Conservation (phyloP, 148 eudicot species). For the Rhododendron kiyosumense region DNA sequence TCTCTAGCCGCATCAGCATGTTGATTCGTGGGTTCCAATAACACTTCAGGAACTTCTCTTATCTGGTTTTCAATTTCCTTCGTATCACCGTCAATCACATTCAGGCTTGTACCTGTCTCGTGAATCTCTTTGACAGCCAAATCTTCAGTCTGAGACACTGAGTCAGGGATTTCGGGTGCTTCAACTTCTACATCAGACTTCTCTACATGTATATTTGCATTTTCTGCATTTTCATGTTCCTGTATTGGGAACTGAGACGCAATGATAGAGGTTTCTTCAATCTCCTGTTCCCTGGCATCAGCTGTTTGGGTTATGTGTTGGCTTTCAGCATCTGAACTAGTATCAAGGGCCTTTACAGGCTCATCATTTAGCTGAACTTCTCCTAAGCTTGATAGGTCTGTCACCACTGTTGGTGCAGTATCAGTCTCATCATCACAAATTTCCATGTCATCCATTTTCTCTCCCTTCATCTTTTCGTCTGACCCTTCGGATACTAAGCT, state of each 20-base stretch:
- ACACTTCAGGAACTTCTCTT: neutral
- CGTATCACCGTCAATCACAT: neutral
- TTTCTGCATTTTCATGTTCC: constrained; percentile 2
- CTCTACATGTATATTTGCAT: neutral
- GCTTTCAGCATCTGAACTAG: constrained; percentile 7
- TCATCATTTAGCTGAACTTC: constrained; percentile 13
- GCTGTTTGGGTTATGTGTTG: neutral
- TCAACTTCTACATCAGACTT: constrained; percentile 1
- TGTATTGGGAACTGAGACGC: neutral
- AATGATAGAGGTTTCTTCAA: constrained; percentile 4
- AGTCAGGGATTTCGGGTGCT: neutral
- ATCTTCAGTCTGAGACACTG: neutral
- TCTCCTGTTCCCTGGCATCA: neutral
- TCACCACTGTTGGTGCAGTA: neutral
- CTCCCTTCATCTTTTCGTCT: constrained; percentile 14
- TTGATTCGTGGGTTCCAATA: neutral
- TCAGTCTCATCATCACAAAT: constrained; percentile 1
- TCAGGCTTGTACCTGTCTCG: neutral
- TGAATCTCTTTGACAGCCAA: constrained; percentile 6
- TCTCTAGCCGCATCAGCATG: neutral
- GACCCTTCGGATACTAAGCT: constrained; percentile 5
- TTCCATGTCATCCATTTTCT: constrained; percentile 16
- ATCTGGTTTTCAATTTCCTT: neutral
- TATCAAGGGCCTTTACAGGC: neutral
- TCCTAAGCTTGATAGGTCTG: constrained; percentile 19